Evolutionary conservation across 495 filamentous ascomycete species (phyloP).

Genomic region (Trichodelitschia bisporula): DNA sequence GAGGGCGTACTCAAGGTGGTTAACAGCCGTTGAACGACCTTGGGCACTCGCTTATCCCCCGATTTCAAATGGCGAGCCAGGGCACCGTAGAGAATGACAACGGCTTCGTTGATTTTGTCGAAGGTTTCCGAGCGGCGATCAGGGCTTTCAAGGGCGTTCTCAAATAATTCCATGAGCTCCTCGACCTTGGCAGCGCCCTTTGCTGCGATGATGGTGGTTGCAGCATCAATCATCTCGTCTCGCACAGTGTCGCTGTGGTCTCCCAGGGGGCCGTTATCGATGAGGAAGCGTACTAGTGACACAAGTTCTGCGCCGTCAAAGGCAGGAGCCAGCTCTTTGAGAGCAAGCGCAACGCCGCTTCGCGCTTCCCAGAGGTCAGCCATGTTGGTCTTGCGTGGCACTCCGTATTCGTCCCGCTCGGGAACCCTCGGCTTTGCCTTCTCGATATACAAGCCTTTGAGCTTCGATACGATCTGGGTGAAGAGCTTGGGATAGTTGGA

Average conservation of each 20-base stretch:
- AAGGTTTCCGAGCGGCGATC: conserved; percentile 52
- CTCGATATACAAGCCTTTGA: conserved; percentile 45
- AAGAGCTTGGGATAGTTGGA: conserved; percentile 30
- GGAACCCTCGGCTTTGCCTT: conserved; percentile 59
- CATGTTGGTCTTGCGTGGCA: conserved; percentile 65
- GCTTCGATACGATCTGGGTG: conserved; percentile 27
- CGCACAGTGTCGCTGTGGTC: conserved; percentile 57
- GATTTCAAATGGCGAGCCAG: conserved; percentile 64
- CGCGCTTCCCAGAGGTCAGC: conserved; percentile 75
- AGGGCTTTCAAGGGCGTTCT: conserved; percentile 55
- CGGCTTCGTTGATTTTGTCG: conserved; percentile 83
- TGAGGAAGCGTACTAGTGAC: conserved; percentile 57
- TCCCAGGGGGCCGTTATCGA: conserved; percentile 58
- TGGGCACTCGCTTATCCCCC: conserved; percentile 61
- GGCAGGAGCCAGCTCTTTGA: conserved; percentile 46
- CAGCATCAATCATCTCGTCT: conserved; percentile 80
- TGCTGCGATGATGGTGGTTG: conserved; percentile 50
- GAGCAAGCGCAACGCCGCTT: conserved; percentile 68
- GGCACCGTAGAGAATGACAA: conserved; percentile 90
- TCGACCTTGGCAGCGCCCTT: conserved; percentile 66
- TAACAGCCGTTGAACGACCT: conserved; percentile 62
- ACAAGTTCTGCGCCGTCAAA: conserved; percentile 48
- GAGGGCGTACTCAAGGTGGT: conserved; percentile 83
- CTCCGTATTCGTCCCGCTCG: conserved; percentile 72
- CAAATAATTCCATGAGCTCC: conserved; percentile 75